These are phyloP conservation scores for Pseudophaeomoniella oleicola DNA, from an alignment of 2,329 filamentous ascomycete species.

Conservation along the genomic window DNA sequence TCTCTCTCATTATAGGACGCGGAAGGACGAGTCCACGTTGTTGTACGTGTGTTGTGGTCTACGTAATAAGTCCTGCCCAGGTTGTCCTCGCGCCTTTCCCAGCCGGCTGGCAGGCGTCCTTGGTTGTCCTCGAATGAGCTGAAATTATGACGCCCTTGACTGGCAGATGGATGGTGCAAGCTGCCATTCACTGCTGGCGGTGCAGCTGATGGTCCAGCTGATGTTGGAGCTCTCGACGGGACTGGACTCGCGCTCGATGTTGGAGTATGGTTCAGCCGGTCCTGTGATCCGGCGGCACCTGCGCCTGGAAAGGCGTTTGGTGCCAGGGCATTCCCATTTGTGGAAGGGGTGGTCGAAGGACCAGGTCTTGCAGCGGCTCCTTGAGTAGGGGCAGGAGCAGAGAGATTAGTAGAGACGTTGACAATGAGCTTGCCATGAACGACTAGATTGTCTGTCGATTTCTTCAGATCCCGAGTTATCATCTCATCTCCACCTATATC, in stretches of 20 bases:
- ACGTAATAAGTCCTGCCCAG: slow-evolving; percentile 94
- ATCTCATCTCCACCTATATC: slow-evolving; percentile 88
- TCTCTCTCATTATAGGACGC: slow-evolving; percentile 60
- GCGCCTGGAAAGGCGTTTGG: neutral
- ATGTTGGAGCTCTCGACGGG: slow-evolving; percentile 19
- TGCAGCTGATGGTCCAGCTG: slow-evolving; percentile 22
- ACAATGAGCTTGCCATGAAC: slow-evolving; percentile 97
- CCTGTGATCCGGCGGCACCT: slow-evolving; percentile 3
- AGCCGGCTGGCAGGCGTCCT: slow-evolving; percentile 78
- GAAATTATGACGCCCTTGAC: slow-evolving; percentile 40
- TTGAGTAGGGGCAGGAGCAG: slow-evolving; percentile 62
- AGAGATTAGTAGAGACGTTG: slow-evolving; percentile 84
- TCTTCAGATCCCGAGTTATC: slow-evolving; percentile 93
- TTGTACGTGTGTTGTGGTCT: slow-evolving; percentile 91
- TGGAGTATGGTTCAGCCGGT: slow-evolving; percentile 9
- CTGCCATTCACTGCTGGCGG: slow-evolving; percentile 11
- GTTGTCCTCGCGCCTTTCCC: slow-evolving; percentile 93
- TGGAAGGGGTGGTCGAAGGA: slow-evolving; percentile 6
- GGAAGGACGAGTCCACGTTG: slow-evolving; percentile 90
- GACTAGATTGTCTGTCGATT: slow-evolving; percentile 93
- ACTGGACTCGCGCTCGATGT: slow-evolving; percentile 18
- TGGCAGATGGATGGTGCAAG: slow-evolving; percentile 17
- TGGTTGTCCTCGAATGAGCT: slow-evolving; percentile 96
- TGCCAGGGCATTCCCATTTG: slow-evolving; percentile 4
- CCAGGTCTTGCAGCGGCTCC: slow-evolving; percentile 18